These are phyloP conservation scores for Nelumbo lutea DNA, from an alignment of 164 flowering plant genomes.

Conservation along the genomic window DNA sequence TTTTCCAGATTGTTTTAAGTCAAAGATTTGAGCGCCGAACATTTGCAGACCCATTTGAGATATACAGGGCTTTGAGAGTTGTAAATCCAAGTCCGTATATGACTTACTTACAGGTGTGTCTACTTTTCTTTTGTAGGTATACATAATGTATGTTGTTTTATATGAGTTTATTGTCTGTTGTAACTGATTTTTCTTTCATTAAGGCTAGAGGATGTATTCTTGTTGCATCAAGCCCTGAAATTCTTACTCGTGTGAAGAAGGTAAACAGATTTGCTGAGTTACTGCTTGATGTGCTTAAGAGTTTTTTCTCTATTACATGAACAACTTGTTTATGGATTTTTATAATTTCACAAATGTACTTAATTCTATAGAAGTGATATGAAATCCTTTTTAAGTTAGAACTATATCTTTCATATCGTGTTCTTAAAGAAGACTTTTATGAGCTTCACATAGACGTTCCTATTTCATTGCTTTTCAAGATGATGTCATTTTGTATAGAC, in stretches of 20 bases:
- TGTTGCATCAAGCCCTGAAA: constrained; percentile 96
- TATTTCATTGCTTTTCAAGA: too few species aligned
- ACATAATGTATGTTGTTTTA: neutral
- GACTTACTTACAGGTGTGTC: constrained; percentile 70
- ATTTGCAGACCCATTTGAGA: constrained; percentile 93
- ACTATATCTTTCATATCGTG: neutral
- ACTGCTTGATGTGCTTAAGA: neutral
- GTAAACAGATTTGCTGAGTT: constrained; percentile 26
- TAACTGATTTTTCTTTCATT: constrained; percentile 7
- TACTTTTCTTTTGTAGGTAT: constrained; percentile 5
- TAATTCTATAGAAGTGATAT: neutral
- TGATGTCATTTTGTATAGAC: too few species aligned
- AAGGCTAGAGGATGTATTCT: constrained; percentile 95
- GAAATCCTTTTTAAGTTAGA: neutral
- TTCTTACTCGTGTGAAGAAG: constrained; percentile 82
- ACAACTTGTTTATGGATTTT: too few species aligned
- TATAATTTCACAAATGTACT: neutral
- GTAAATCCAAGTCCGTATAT: constrained; percentile 97
- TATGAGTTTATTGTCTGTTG: too few species aligned
- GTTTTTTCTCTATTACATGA: too few species aligned
- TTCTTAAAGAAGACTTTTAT: neutral
- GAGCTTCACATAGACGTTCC: neutral
- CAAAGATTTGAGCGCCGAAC: constrained; percentile 93
- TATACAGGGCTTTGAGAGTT: constrained; percentile 86
- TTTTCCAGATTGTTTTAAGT: constrained; percentile 91